Evolutionary conservation across 1,284 basidiomycete species (phyloP).

Genomic region (Melampsora americana): DNA sequence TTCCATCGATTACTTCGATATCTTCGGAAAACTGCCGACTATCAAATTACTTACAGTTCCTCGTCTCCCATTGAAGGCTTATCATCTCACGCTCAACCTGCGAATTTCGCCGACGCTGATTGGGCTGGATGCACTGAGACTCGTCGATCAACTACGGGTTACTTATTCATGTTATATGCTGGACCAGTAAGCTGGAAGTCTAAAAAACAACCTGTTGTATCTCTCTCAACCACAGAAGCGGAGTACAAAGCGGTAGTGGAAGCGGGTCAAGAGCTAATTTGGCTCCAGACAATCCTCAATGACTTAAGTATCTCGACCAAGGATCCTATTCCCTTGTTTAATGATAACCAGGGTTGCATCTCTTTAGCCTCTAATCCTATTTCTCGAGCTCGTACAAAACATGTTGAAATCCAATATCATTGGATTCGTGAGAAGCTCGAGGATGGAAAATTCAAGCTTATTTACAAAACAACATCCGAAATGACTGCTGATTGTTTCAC

Average conservation of each 20-base stretch:
- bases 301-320: background rate
- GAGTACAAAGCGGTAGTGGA: slow-evolving; percentile 10
- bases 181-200: slow-evolving; percentile 18
- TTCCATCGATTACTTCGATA: background rate
- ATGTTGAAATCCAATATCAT: slow-evolving; percentile 14
- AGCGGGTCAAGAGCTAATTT: slow-evolving; percentile 4
- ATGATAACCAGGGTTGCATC: slow-evolving; percentile 10
- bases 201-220: slow-evolving; percentile 18
- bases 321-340: background rate
- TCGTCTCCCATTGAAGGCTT: background rate
- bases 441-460: background rate
- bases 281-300: slow-evolving; percentile 6
- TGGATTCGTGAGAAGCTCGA: slow-evolving; percentile 1
- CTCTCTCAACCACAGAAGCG: slow-evolving; percentile 2
- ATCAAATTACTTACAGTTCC: background rate
- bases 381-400: background rate
- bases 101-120: background rate
- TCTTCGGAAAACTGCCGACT: background rate
- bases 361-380: background rate
- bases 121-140: background rate
- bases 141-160: background rate
- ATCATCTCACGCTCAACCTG: background rate
- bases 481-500: too few relatives aligned
- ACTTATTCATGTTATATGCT: background rate
- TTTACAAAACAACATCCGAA: too few relatives aligned